Evolutionary conservation across 129 eudicot genomes (phyloP).

Genomic region (Apium graveolens): DNA sequence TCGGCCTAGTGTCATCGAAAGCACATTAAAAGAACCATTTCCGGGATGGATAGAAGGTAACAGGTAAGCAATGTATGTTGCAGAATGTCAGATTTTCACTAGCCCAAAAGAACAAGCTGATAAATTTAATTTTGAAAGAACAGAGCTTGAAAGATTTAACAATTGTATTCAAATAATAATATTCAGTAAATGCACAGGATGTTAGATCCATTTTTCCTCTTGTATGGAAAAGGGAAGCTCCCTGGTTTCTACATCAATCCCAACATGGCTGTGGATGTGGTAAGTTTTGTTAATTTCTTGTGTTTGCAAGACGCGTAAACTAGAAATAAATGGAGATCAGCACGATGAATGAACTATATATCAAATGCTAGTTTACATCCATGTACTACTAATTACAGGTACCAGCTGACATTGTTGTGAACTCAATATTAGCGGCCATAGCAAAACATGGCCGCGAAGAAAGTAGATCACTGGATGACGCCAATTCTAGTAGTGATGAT

Average conservation of each 20-base stretch:
- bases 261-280: background rate
- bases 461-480: background rate
- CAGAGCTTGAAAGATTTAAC: too few relatives aligned
- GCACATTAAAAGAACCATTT: background rate
- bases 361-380: too few relatives aligned
- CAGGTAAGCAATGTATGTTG: too few relatives aligned
- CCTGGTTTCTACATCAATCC: background rate
- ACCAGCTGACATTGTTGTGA: background rate
- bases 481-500: background rate
- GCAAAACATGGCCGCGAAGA: background rate
- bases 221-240: background rate
- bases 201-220: background rate
- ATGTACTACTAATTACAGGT: background rate
- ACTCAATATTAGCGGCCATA: background rate
- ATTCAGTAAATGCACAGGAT: background rate
- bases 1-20: background rate
- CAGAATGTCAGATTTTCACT: too few relatives aligned
- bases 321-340: too few relatives aligned
- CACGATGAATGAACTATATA: too few relatives aligned
- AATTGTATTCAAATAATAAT: too few relatives aligned
- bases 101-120: too few relatives aligned
- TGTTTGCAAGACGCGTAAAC: background rate
- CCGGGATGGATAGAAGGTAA: background rate
- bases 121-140: too few relatives aligned
- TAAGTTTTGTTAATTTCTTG: background rate